Evolutionary conservation across 345 rosid species (phyloP).

Genomic region (Aethionema arabicum): DNA sequence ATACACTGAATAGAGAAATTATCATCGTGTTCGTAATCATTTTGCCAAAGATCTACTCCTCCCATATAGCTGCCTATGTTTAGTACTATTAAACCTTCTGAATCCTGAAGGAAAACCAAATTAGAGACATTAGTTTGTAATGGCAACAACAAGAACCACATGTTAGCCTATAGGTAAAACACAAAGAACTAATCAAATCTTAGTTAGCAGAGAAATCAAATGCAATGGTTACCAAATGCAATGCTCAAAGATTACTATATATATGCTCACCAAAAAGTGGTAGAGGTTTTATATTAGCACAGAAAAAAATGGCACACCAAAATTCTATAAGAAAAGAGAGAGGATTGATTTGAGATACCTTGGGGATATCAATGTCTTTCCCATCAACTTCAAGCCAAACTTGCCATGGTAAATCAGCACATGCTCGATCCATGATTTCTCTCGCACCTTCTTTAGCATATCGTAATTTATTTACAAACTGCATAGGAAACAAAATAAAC

Average conservation of each 20-base stretch:
- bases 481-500: conserved; percentile 27
- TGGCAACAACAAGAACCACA: background rate
- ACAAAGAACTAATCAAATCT: background rate
- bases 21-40: conserved; percentile 70
- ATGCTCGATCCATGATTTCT: conserved; percentile 86
- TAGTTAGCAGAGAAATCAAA: conserved; percentile 3
- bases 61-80: conserved; percentile 94
- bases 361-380: conserved; percentile 65
- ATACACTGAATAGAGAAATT: conserved; percentile 63
- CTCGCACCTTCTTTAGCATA: conserved; percentile 90
- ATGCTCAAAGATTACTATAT: background rate
- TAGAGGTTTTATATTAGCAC: conserved; percentile 5
- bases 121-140: conserved; percentile 14
- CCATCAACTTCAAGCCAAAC: conserved; percentile 92
- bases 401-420: conserved; percentile 85
- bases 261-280: conserved; percentile 6
- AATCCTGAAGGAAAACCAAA: conserved; percentile 46
- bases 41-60: conserved; percentile 90
- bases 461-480: conserved; percentile 84
- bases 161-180: background rate
- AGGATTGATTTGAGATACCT: conserved; percentile 39
- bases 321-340: conserved; percentile 4
- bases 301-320: conserved; percentile 14
- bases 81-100: conserved; percentile 76
- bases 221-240: background rate